Evolutionary conservation across 2,329 filamentous ascomycete genomes (phyloP).

Genomic region (Chaetomiaceae sp.): DNA sequence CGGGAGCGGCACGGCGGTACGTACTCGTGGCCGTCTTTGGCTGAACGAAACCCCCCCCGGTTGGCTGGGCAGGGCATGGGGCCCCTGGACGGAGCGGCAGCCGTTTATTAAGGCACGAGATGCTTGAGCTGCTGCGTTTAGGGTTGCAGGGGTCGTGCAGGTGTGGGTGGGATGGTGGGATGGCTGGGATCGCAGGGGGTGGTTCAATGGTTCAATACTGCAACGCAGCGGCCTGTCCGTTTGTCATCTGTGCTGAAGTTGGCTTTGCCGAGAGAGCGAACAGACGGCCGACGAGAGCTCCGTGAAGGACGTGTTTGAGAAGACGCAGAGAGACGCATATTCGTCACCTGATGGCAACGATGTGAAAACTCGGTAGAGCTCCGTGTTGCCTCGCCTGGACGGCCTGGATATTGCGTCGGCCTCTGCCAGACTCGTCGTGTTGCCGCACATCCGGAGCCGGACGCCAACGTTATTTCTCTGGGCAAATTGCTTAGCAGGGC

Average conservation of each 20-base stretch:
- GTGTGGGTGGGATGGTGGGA: slow-evolving; percentile 9
- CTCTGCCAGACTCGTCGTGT: background rate
- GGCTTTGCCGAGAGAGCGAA: too few relatives aligned
- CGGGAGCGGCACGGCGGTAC: slow-evolving; percentile 21
- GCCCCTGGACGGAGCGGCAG: slow-evolving; percentile 10
- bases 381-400: slow-evolving; percentile 8
- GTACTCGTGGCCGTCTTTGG: slow-evolving; percentile 15
- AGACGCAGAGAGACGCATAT: background rate
- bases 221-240: slow-evolving; percentile 10
- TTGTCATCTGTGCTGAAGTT: background rate
- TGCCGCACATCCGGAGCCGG: slow-evolving; percentile 3
- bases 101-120: slow-evolving; percentile 12
- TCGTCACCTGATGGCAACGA: background rate
- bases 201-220: slow-evolving; percentile 18
- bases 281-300: too few relatives aligned
- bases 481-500: slow-evolving; percentile 9
- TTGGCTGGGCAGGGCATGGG: slow-evolving; percentile 8
- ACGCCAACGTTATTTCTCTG: slow-evolving; percentile 4
- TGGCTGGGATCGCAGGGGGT: slow-evolving; percentile 13
- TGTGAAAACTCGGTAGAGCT: background rate
- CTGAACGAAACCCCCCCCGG: background rate
- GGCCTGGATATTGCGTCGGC: slow-evolving; percentile 16
- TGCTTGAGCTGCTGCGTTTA: slow-evolving; percentile 3
- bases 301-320: background rate
- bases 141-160: slow-evolving; percentile 10